Conservation (phyloP, 257 asterid genomes). For the Echites panduratus region DNA sequence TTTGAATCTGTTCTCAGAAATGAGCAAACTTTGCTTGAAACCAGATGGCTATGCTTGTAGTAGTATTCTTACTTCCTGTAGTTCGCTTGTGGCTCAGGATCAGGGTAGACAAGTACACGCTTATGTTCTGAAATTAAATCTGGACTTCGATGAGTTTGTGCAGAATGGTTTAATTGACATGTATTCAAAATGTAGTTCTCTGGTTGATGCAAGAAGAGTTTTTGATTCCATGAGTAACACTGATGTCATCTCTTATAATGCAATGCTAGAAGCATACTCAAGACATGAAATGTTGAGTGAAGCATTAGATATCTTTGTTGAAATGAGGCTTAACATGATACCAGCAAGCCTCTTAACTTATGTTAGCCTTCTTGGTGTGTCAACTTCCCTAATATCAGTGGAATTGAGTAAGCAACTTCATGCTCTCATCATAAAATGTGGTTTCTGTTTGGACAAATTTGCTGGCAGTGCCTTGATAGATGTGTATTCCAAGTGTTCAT, state of each 20-base stretch:
- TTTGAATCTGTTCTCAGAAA: conserved; percentile 26
- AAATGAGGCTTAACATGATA: conserved; percentile 31
- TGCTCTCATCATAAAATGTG: conserved; percentile 31
- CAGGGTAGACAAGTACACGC: conserved; percentile 43
- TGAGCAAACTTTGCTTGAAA: conserved; percentile 28
- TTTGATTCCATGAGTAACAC: conserved; percentile 19
- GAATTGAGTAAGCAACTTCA: conserved; percentile 34
- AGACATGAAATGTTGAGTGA: conserved; percentile 23
- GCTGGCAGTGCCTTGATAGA: conserved; percentile 38
- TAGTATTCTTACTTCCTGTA: conserved; percentile 41
- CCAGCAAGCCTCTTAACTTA: conserved; percentile 31
- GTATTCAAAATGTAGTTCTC: conserved; percentile 37
- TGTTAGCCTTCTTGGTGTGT: conserved; percentile 37
- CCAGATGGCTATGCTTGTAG: conserved; percentile 42
- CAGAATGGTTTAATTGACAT: conserved; percentile 38
- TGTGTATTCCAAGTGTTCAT: conserved; percentile 32
- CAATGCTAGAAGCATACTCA: conserved; percentile 39
- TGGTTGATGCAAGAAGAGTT: conserved; percentile 28
- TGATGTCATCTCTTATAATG: conserved; percentile 28
- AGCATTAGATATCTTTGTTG: conserved; percentile 30
- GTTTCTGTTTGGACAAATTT: conserved; percentile 28
- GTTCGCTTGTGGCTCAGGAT: conserved; percentile 31
- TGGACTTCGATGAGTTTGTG: conserved; percentile 35
- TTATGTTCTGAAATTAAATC: conserved; percentile 32
- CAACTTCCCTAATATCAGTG: conserved; percentile 24